Conservation (phyloP, 768 basidiomycete genomes). For the Phanerochaete carnosa region DNA sequence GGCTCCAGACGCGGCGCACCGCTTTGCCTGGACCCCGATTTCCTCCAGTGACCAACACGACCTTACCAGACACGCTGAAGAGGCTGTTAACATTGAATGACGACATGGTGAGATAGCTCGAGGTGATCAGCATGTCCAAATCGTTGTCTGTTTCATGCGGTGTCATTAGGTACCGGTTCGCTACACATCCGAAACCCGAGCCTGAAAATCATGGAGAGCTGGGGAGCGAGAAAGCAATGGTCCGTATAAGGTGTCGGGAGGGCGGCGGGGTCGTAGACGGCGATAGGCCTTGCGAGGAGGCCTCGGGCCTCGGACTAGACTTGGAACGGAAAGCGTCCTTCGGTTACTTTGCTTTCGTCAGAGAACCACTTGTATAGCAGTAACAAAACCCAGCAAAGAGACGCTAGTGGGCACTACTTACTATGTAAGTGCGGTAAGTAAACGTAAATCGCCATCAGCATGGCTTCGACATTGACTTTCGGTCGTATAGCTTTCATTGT, state of each 20-base stretch:
- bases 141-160: background rate
- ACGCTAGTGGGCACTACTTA: background rate
- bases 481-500: background rate
- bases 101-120: constrained; percentile 26
- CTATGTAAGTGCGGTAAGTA: background rate
- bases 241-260: no score
- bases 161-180: background rate
- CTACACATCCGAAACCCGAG: background rate
- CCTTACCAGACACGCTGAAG: constrained; percentile 50
- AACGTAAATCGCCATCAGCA: no score
- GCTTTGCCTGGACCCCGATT: constrained; percentile 66
- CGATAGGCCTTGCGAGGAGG: no score
- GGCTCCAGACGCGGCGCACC: constrained; percentile 36
- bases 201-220: background rate
- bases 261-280: no score
- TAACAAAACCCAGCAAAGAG: background rate
- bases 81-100: constrained; percentile 34
- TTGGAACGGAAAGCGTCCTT: no score
- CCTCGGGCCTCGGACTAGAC: no score
- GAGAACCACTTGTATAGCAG: background rate
- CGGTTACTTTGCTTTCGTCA: background rate
- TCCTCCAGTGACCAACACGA: constrained; percentile 65
- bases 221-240: no score
- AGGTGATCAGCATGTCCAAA: background rate
- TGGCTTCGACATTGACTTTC: background rate